phyloP scores from a whole-genome alignment of 805 yeast species.

The Lipomyces yamadae region DNA sequence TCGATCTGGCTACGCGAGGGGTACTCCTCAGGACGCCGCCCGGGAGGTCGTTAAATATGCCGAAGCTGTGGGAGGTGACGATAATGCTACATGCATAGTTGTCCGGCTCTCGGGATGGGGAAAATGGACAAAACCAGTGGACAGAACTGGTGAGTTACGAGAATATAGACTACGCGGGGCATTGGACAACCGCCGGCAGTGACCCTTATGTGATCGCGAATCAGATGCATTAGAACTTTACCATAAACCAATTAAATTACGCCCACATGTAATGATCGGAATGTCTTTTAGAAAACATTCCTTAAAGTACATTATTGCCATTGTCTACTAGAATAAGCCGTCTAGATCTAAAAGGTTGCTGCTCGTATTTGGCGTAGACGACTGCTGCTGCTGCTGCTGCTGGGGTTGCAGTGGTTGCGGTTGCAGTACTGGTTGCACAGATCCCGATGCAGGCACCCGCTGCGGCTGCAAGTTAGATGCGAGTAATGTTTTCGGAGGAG shows the following conservation, averaged over 20 bases:
- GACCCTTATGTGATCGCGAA: background rate
- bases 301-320: background rate
- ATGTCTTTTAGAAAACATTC: background rate
- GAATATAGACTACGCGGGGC: conserved; percentile 67
- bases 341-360: conserved; percentile 26
- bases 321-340: conserved; percentile 20
- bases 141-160: conserved; percentile 80
- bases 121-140: conserved; percentile 75
- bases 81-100: conserved; percentile 92
- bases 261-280: background rate
- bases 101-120: conserved; percentile 91
- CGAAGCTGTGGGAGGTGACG: conserved; percentile 87
- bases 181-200: conserved; percentile 32
- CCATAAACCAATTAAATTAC: background rate
- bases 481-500: background rate
- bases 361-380: conserved; percentile 11
- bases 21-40: conserved; percentile 85
- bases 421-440: conserved; percentile 11
- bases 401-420: conserved; percentile 9
- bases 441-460: background rate
- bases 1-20: conserved; percentile 52
- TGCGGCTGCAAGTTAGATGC: conserved; percentile 9
- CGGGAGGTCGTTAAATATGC: conserved; percentile 82
- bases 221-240: too few relatives aligned
- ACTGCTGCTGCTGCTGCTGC: too few relatives aligned